A percentile compares a stretch with the other conserved stretches of the same genome.
These are phyloP conservation scores for Dictyostelium discoideum DNA, from an alignment of 78 protist genomes.

Conservation along the genomic window dicty_2.7 NC_007090.3:4375501-4376000, in stretches of 20 bases:
- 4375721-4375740: neutral
- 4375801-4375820: neutral
- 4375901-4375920: neutral
- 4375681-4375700: neutral
- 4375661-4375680: neutral
- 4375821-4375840: neutral
- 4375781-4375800: neutral
- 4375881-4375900: neutral
- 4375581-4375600: conserved; percentile 47
- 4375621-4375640: conserved; percentile 72
- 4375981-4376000: neutral
- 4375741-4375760: neutral
- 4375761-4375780: conserved; percentile 12
- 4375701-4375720: neutral
- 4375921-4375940: neutral
- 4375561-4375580: conserved; percentile 56
- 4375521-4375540: conserved; percentile 9
- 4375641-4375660: conserved; percentile 32
- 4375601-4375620: conserved; percentile 44
- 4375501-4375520: conserved; percentile 34
- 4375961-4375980: neutral
- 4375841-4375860: neutral
- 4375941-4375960: too few species aligned
- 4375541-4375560: conserved; percentile 27
- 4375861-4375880: neutral